Base-by-base conservation (phyloP, 208 protist species). In the Blastocrithidia nonstop region DNA sequence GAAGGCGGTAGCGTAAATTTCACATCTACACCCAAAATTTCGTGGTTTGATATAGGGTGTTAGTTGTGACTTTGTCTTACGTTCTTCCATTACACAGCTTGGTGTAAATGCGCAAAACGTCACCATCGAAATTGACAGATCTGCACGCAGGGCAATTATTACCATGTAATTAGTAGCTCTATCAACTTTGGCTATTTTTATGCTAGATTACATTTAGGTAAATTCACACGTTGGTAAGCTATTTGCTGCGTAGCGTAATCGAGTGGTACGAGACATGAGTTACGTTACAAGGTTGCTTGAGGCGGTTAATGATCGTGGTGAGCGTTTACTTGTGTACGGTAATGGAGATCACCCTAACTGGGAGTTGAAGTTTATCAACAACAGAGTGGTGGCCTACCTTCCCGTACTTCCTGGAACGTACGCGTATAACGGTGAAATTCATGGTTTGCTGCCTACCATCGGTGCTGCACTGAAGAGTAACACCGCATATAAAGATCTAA, bases 71-170 rank as follows among this genome's bases (percentile, higher is more conserved):
- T 94, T 94, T 54, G 61, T 88, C 46, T 60, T 92, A 27, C 80
- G 81, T 35, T 85, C 78, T 13, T 89, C 87, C 29, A 72, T 91
- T 32, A 84, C 87, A 15, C 87, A 94, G 54, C 66, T 94, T 27
- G 87, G 87, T 40, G 71, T 94, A 43, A 89, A 90, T 41, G 71
- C 70, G 13, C 71, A 76, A 42, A 63, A 84, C 44, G 54, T 71
- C 15, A 23, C 47, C 4, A 76, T 94, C 29, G 35, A 55, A 1
- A 50, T 94, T 27, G 60, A 89, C 55, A 29, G 33, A 23, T 31
- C 51, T 29, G 33, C 25, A 3, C 50, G 61, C 16, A 19, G 29
- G 26, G 79, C 61, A 6, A 62, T 55, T 7, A 72, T 91, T 40
- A 35, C 28, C 29, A 53, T 84, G 41, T 54, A 85, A 24, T 65